A percentile compares a stretch with the other conserved stretches of the same genome.
Evolutionary conservation across 2,329 filamentous ascomycete genomes (phyloP).

Genomic region (Trichoderma semiorbis): DNA sequence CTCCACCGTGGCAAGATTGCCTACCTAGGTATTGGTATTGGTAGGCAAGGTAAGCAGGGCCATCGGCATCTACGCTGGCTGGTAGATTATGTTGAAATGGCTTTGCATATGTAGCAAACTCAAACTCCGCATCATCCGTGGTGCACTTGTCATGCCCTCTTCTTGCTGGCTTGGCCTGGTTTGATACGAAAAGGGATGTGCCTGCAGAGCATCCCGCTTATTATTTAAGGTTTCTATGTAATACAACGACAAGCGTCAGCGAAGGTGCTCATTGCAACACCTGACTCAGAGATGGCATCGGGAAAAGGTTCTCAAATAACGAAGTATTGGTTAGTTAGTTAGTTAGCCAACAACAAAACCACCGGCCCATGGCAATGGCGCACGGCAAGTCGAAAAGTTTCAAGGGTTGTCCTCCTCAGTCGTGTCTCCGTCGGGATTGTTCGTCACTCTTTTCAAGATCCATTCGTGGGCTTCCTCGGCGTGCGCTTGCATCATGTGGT

Average conservation of each 20-base stretch:
- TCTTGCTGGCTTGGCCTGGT: background rate
- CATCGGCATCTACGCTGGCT: background rate
- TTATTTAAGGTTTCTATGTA: background rate
- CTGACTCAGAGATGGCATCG: background rate
- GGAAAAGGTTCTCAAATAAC: background rate
- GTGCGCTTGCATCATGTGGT: slow-evolving; percentile 56
- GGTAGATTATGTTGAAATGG: background rate
- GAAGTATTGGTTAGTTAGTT: background rate
- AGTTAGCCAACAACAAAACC: background rate
- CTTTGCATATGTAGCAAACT: background rate
- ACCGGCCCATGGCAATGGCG: background rate
- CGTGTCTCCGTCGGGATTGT: slow-evolving; percentile 39
- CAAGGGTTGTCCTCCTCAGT: slow-evolving; percentile 44
- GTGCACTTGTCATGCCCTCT: background rate
- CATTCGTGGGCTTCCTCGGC: slow-evolving; percentile 50
- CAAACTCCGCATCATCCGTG: background rate
- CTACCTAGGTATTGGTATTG: background rate
- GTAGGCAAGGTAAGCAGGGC: background rate
- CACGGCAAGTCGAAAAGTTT: background rate
- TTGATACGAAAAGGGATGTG: background rate
- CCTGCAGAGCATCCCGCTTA: background rate
- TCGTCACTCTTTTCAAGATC: slow-evolving; percentile 42
- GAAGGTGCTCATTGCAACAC: background rate
- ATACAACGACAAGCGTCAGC: background rate
- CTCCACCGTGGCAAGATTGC: background rate